These are phyloP conservation scores for Nothophytophthora sp. DNA, from an alignment of 352 stramenopile species.

Conservation along the genomic window DNA sequence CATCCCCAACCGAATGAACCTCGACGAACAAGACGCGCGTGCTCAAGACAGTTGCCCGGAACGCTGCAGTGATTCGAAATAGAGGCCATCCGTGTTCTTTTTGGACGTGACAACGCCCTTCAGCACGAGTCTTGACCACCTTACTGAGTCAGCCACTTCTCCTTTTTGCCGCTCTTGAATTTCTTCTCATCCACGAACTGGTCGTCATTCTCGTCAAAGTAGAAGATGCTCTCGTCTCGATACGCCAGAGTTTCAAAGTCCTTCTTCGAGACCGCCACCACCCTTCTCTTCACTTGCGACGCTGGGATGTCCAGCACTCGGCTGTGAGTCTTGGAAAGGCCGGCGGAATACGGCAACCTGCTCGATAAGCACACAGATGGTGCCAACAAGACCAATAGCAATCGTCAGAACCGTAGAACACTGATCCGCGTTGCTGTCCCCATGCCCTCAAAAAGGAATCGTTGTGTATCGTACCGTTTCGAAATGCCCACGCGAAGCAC, in stretches of 20 bases:
- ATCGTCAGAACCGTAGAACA: too few relatives aligned
- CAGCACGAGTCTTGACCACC: too few relatives aligned
- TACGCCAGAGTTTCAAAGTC: slow-evolving; percentile 65
- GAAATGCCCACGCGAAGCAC: slow-evolving; percentile 63
- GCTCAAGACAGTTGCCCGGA: slow-evolving; percentile 13
- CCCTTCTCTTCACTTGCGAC: slow-evolving; percentile 65
- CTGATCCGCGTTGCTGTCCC: not conserved
- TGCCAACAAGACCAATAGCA: not conserved
- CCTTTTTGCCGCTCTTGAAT: slow-evolving; percentile 1
- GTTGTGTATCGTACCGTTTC: slow-evolving; percentile 44
- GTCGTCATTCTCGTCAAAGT: slow-evolving; percentile 36
- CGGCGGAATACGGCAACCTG: slow-evolving; percentile 59
- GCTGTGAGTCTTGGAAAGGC: slow-evolving; percentile 39
- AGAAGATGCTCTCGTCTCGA: slow-evolving; percentile 80
- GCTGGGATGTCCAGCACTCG: slow-evolving; percentile 52
- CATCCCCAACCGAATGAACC: slow-evolving; percentile 60
- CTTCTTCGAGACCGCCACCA: slow-evolving; percentile 65
- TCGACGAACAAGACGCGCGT: slow-evolving; percentile 35
- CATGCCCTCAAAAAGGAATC: not conserved
- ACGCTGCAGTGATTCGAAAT: not conserved
- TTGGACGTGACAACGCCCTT: too few relatives aligned
- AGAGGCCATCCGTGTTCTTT: not conserved
- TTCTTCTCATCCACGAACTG: slow-evolving; percentile 7
- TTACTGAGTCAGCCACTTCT: slow-evolving; percentile 23
- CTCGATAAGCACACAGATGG: not conserved